These are phyloP conservation scores for Chaetomium strumarium DNA, from an alignment of 2,329 filamentous ascomycete genomes.

Conservation along the genomic window DNA sequence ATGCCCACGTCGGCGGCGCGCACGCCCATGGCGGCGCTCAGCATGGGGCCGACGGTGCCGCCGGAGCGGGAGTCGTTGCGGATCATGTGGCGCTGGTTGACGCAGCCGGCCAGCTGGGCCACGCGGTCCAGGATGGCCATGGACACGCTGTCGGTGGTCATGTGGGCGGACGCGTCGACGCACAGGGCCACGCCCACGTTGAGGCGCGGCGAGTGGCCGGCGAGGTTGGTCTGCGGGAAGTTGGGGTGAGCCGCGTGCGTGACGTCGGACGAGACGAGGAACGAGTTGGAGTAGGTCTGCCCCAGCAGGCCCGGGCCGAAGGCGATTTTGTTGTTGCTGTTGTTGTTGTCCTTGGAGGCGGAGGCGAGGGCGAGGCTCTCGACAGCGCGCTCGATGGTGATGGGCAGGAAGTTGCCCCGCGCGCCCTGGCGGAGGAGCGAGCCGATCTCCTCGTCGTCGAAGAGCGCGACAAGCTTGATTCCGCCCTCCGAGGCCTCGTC, in stretches of 20 bases:
- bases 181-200: slow-evolving; percentile 81
- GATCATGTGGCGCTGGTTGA: slow-evolving; percentile 87
- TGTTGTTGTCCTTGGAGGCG: slow-evolving; percentile 19
- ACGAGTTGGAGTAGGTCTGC: slow-evolving; percentile 84
- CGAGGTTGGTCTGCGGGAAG: slow-evolving; percentile 76
- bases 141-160: slow-evolving; percentile 88
- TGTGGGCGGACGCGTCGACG: slow-evolving; percentile 84
- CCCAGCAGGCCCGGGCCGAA: slow-evolving; percentile 60
- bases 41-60: slow-evolving; percentile 91
- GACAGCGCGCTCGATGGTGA: slow-evolving; percentile 72
- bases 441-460: slow-evolving; percentile 96
- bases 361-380: slow-evolving; percentile 56
- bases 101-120: slow-evolving; percentile 65
- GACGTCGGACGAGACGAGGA: slow-evolving; percentile 88
- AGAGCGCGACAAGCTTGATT: slow-evolving; percentile 87
- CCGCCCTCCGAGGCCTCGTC: slow-evolving; percentile 54
- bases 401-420: slow-evolving; percentile 78
- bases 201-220: slow-evolving; percentile 77
- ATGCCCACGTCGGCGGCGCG: slow-evolving; percentile 82
- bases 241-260: slow-evolving; percentile 94
- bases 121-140: slow-evolving; percentile 74
- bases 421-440: slow-evolving; percentile 87
- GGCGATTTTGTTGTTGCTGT: slow-evolving; percentile 13
- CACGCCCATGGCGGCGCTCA: slow-evolving; percentile 74
- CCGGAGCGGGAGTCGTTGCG: slow-evolving; percentile 84